Evolutionary conservation across 768 basidiomycete species (phyloP), one percentile per base, ranked within the genome.

Genomic region (Mycena haematopus): DNA sequence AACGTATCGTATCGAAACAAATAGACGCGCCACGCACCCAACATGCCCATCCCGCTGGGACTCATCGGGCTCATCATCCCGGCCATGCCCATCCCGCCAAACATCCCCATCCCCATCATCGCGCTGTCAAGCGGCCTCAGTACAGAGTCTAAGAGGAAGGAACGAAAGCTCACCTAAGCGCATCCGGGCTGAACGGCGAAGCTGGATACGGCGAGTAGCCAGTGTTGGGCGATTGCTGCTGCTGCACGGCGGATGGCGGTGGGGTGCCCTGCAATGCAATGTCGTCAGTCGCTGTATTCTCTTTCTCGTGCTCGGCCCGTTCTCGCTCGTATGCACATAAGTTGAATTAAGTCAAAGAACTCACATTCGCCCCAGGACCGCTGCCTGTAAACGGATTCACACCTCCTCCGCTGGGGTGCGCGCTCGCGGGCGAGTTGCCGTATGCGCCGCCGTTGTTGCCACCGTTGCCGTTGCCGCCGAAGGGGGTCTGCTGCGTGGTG

Each of bases 161-260:
- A 45, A 24, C 19, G 42, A 29, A 21, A 46, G n/a, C 68, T 69
- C 65, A 74, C 22, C 82, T 79, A 0, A 84, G 80, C 11, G 80
- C 75, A 63, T 85, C 92, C 0, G 83, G 81, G 25, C 74, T 75
- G 72, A 84, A 88, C 21, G 80, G 82, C 38, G 79, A 76, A 54
- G 58, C 54, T 35, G 58, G 56, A 36, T 66, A 63, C 44, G 52
- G 57, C 57, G 56, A 45, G 35, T 57, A 51, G n/a, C 45, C 45
- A n/a, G 14, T 6, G 44, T 22, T 56, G 15, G 54, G 54, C 38
- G 52, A 49, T 22, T 24, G 45, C 36, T 49, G 57, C 33, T 24
- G 45, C 36, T 49, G 57, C 45, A 19, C 27, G n/a, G 13, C 33
- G 29, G 52, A 15, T 8, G 38, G 15, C 29, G 45, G 54, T 10